Percentiles rank a stretch among this genome's conserved stretches.
These are phyloP conservation scores for Annulohypoxylon stygium DNA, from an alignment of 495 filamentous ascomycete species.

Conservation along the genomic window DNA sequence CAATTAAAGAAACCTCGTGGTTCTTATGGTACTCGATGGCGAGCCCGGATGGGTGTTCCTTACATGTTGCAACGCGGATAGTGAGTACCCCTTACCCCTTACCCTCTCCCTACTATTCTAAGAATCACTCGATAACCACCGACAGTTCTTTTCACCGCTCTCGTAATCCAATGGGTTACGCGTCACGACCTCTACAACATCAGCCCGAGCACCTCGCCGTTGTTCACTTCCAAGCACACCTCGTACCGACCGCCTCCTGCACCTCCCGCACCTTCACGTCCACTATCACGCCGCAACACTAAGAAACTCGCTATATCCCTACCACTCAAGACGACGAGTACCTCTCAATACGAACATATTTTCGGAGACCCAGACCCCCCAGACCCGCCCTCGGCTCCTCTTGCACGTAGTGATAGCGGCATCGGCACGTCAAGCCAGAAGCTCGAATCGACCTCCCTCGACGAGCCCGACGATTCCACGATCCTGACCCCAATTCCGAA, in stretches of 20 bases:
- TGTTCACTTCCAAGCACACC: not conserved
- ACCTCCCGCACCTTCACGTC: not conserved
- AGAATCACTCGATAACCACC: not conserved
- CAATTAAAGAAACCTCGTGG: slow-evolving; percentile 61
- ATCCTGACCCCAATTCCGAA: slow-evolving; percentile 4
- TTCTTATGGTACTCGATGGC: slow-evolving; percentile 63
- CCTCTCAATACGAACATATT: slow-evolving; percentile 43
- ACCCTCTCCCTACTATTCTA: not conserved
- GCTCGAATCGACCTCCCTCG: not conserved
- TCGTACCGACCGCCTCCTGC: slow-evolving; percentile 5
- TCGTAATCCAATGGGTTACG: slow-evolving; percentile 68
- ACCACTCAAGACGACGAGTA: slow-evolving; percentile 36
- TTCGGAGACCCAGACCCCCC: slow-evolving; percentile 32
- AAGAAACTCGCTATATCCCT: slow-evolving; percentile 31
- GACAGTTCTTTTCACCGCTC: slow-evolving; percentile 64
- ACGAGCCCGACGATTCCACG: slow-evolving; percentile 7
- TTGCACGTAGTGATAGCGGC: slow-evolving; percentile 5
- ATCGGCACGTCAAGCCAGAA: not conserved
- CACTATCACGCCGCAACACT: not conserved
- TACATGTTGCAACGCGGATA: slow-evolving; percentile 69
- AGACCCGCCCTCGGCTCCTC: slow-evolving; percentile 12
- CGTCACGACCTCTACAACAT: slow-evolving; percentile 57
- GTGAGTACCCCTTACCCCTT: slow-evolving; percentile 46
- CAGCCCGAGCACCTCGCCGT: not conserved
- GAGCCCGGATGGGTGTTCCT: slow-evolving; percentile 70